These are phyloP conservation scores for Lipomyces starkeyi DNA, from an alignment of 805 yeast genomes.

Conservation along the genomic window DNA sequence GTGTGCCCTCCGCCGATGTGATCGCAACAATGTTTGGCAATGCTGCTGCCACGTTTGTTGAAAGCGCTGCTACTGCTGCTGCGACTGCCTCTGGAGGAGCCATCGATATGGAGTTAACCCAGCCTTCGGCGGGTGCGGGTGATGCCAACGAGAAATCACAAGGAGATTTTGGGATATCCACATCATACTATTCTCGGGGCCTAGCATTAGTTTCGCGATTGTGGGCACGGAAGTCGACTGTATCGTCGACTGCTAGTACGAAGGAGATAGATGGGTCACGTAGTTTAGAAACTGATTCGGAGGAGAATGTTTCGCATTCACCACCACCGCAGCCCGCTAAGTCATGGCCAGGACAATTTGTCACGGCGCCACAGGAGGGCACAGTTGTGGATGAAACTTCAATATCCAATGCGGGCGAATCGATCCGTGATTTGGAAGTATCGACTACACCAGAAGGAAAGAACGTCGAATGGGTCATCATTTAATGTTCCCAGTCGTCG, in stretches of 20 bases:
- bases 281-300: not conserved
- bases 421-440: not conserved
- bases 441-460: not conserved
- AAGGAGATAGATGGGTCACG: not conserved
- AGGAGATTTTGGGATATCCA: not conserved
- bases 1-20: constrained; percentile 1
- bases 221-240: not conserved
- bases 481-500: not conserved
- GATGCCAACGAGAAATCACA: not conserved
- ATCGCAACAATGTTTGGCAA: constrained; percentile 12
- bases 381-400: not conserved
- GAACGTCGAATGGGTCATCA: not conserved
- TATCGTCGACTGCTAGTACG: not conserved
- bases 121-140: not conserved
- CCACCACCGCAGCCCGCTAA: not conserved
- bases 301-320: not conserved
- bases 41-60: constrained; percentile 16
- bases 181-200: not conserved
- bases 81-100: constrained; percentile 2
- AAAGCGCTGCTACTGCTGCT: constrained; percentile 13
- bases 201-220: not conserved
- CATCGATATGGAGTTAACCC: not conserved
- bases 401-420: not conserved
- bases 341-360: not conserved
- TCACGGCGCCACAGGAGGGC: not conserved